Evolutionary conservation across 2,329 filamentous ascomycete genomes (phyloP).

Genomic region (Fusarium sp.): DNA sequence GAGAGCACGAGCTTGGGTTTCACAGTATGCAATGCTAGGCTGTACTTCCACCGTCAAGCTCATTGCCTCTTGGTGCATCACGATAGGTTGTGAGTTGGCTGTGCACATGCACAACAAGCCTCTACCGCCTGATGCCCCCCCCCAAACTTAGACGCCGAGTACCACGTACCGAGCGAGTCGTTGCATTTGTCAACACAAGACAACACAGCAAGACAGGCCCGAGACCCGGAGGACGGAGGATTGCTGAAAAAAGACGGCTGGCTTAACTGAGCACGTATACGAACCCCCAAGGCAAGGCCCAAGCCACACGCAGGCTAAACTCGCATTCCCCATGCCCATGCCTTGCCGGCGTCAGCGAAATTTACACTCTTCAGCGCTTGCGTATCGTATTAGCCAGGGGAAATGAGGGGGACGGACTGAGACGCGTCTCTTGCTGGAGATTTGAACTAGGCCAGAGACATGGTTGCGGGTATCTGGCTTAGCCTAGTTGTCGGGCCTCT

Average conservation of each 20-base stretch:
- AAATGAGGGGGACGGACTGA: constrained; percentile 20
- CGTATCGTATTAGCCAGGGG: constrained; percentile 4
- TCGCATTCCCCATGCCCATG: constrained; percentile 5
- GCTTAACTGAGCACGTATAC: not conserved
- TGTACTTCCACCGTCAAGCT: not conserved
- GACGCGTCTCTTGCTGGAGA: constrained; percentile 17
- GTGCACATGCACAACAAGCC: not conserved
- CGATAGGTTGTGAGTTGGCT: not conserved
- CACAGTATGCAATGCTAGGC: constrained; percentile 19
- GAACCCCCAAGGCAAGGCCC: not conserved
- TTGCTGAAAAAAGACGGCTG: not conserved
- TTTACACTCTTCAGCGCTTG: constrained; percentile 4
- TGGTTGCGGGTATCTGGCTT: constrained; percentile 22
- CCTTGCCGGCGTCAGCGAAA: not conserved
- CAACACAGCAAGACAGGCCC: not conserved
- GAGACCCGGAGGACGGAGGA: not conserved
- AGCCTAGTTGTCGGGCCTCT: constrained; percentile 8
- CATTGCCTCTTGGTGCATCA: not conserved
- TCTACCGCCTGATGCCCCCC: not conserved
- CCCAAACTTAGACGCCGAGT: constrained; percentile 6
- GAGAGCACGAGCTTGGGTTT: constrained; percentile 11
- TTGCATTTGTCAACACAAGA: not conserved
- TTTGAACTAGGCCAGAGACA: constrained; percentile 21
- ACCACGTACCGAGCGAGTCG: not conserved
- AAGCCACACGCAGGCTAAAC: constrained; percentile 16